phyloP scores from a whole-genome alignment of 257 asterid species.

The Capsicum baccatum region DNA sequence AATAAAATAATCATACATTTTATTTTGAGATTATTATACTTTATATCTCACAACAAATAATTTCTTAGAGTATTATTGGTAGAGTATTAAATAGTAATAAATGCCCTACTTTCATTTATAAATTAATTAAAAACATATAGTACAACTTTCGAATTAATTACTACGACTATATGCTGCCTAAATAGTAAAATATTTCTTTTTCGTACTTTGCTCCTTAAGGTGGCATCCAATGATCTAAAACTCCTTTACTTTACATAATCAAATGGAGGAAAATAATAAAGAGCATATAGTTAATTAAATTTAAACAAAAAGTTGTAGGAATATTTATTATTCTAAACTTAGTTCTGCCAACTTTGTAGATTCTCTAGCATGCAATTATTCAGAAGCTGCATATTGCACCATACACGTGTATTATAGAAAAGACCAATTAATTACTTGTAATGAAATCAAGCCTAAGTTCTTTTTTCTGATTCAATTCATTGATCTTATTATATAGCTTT shows the following conservation, averaged over 20 bases:
- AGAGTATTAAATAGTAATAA: background rate
- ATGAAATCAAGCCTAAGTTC: conserved; percentile 20
- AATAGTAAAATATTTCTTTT: conserved; percentile 12
- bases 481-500: too few species aligned
- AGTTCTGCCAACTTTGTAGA: conserved; percentile 6
- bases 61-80: background rate
- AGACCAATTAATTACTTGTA: conserved; percentile 12
- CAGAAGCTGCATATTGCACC: background rate
- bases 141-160: background rate
- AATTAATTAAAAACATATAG: background rate
- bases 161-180: background rate
- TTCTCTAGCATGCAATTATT: background rate
- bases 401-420: background rate
- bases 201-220: conserved; percentile 19
- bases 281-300: background rate
- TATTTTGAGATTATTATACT: too few species aligned
- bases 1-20: too few species aligned
- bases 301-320: background rate
- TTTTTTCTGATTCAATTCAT: background rate
- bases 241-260: background rate
- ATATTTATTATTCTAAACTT: background rate
- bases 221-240: conserved; percentile 27
- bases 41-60: too few species aligned
- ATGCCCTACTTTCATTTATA: background rate
- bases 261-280: background rate